Percentiles rank a stretch among this genome's conserved stretches.
phyloP scores from a whole-genome alignment of 441 rosid genomes.

The Melastoma candidum region DNA sequence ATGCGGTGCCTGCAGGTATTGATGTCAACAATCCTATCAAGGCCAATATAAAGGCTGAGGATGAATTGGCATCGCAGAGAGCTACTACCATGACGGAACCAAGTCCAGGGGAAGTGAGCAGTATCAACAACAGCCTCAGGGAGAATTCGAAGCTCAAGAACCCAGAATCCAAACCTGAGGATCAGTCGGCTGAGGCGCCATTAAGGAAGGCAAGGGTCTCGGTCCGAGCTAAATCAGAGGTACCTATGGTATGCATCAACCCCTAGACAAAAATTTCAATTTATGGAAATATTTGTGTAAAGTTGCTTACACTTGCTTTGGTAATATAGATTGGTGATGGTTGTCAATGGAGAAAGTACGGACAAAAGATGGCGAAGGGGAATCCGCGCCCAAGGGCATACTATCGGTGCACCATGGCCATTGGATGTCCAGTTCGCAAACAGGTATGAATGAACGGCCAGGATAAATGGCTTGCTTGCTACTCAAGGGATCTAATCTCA shows the following conservation, averaged over 20 bases:
- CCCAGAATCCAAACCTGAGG: neutral
- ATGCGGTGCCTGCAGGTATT: neutral
- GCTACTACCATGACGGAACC: neutral
- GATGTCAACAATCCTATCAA: slow-evolving; percentile 1
- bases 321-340: slow-evolving; percentile 12
- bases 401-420: slow-evolving; percentile 15
- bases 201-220: slow-evolving; percentile 18
- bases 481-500: neutral
- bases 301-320: neutral
- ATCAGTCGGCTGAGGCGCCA: neutral
- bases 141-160: neutral
- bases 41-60: neutral
- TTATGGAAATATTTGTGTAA: neutral
- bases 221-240: slow-evolving; percentile 15
- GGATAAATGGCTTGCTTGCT: no score
- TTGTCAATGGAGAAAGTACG: slow-evolving; percentile 22
- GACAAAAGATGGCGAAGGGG: slow-evolving; percentile 18
- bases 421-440: slow-evolving; percentile 17
- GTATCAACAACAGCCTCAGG: neutral
- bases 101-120: slow-evolving; percentile 4
- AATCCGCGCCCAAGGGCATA: slow-evolving; percentile 20
- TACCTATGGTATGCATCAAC: slow-evolving; percentile 6
- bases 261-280: no score
- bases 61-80: neutral
- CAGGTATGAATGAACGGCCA: slow-evolving; percentile 2